Conservation (phyloP, 345 rosid genomes). For the Eutrema japonicum region DNA sequence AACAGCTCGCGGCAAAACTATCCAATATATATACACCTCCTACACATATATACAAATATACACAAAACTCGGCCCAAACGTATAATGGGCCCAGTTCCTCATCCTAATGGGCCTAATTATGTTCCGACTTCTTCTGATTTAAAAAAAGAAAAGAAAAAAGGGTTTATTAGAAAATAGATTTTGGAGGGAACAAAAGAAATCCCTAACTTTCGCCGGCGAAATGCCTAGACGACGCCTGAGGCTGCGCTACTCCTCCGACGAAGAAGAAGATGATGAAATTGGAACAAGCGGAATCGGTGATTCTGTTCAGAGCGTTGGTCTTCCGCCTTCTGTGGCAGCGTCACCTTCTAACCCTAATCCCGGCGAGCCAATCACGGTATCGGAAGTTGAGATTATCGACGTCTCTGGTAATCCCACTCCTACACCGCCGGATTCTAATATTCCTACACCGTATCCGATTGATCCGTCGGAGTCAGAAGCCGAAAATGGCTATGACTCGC, state of each 20-base stretch:
- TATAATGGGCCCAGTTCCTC: neutral
- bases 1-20: conserved; percentile 39
- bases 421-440: conserved; percentile 39
- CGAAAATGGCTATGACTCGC: conserved; percentile 44
- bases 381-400: conserved; percentile 67
- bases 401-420: conserved; percentile 52
- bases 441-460: conserved; percentile 31
- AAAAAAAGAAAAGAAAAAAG: neutral
- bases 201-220: conserved; percentile 33
- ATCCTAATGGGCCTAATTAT: neutral
- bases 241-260: conserved; percentile 57
- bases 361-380: conserved; percentile 42
- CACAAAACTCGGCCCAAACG: neutral
- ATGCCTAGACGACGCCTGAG: conserved; percentile 69
- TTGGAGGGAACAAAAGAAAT: conserved; percentile 42
- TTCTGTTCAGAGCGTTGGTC: conserved; percentile 18
- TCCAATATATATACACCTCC: conserved; percentile 27
- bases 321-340: conserved; percentile 16
- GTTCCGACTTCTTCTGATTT: neutral
- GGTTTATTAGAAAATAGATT: conserved; percentile 12
- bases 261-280: conserved; percentile 47
- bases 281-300: conserved; percentile 24
- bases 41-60: conserved; percentile 12
- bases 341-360: conserved; percentile 37
- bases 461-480: conserved; percentile 19